A percentile compares a stretch with the other conserved stretches of the same genome.
Conservation (phyloP, 306 rosid genomes). For the Herpetospermum pedunculosum region DNA sequence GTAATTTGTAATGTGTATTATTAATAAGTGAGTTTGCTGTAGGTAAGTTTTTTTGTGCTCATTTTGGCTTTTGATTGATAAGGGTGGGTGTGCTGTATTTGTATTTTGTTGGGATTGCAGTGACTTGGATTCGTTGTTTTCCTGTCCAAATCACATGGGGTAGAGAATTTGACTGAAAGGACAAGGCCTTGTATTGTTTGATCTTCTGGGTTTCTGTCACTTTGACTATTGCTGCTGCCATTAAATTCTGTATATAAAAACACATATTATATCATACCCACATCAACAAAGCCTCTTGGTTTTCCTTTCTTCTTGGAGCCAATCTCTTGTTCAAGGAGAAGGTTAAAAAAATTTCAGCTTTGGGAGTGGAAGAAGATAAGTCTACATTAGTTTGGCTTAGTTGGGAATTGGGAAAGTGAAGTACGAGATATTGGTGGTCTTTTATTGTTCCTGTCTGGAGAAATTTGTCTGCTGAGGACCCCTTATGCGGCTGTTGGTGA, state of each 20-base stretch:
- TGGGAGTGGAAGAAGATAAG: conserved; percentile 20
- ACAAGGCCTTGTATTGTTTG: conserved; percentile 38
- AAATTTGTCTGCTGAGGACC: conserved; percentile 22
- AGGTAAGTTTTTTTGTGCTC: not conserved
- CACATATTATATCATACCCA: conserved; percentile 36
- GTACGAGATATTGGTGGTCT: conserved; percentile 22
- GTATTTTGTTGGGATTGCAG: conserved; percentile 40
- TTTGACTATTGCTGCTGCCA: conserved; percentile 27
- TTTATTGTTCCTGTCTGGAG: conserved; percentile 24
- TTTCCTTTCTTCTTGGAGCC: conserved; percentile 41
- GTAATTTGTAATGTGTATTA: not conserved
- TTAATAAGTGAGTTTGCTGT: not conserved
- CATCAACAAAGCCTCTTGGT: conserved; percentile 26
- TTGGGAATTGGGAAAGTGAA: conserved; percentile 22
- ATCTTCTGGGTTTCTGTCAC: conserved; percentile 52
- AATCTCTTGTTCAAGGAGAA: conserved; percentile 31
- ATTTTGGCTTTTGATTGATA: not conserved
- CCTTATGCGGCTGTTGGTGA: conserved; percentile 21
- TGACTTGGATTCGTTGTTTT: conserved; percentile 29
- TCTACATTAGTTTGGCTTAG: not conserved
- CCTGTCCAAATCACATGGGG: conserved; percentile 63
- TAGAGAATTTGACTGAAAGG: conserved; percentile 68
- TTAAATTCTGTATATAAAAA: conserved; percentile 26
- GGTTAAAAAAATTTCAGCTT: conserved; percentile 12
- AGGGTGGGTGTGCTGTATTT: conserved; percentile 14